phyloP scores from a whole-genome alignment of 2,329 filamentous ascomycete species.

The Botrytis fragariae region DNA sequence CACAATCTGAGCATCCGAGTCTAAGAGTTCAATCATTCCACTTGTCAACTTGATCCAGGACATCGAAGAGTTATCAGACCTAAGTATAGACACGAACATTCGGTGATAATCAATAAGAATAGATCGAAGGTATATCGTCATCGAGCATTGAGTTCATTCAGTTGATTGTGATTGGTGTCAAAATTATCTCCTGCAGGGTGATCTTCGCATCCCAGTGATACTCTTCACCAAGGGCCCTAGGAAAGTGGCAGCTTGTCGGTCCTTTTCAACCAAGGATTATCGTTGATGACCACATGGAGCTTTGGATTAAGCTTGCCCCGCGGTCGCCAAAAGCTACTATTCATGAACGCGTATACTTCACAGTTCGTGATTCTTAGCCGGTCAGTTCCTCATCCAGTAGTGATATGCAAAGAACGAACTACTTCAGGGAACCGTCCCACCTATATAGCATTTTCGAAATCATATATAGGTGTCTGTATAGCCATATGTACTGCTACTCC shows the following conservation, averaged over 20 bases:
- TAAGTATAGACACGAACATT: background rate
- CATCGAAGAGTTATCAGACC: background rate
- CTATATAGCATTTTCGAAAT: background rate
- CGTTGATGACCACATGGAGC: slow-evolving; percentile 29
- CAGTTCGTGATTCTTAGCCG: background rate
- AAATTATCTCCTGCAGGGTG: slow-evolving; percentile 23
- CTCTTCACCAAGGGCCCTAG: slow-evolving; percentile 4
- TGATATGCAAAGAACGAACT: slow-evolving; percentile 2
- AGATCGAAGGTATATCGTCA: slow-evolving; percentile 22
- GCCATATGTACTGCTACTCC: slow-evolving; percentile 12
- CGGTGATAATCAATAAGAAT: background rate
- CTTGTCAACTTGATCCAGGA: background rate
- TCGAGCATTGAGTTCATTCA: slow-evolving; percentile 22
- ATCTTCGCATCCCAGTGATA: slow-evolving; percentile 22
- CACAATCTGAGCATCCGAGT: background rate
- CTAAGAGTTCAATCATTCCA: background rate
- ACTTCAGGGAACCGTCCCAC: background rate
- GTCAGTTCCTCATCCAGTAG: background rate
- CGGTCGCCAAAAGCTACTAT: slow-evolving; percentile 19
- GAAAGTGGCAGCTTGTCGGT: slow-evolving; percentile 19
- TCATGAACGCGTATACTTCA: slow-evolving; percentile 4
- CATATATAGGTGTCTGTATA: slow-evolving; percentile 1
- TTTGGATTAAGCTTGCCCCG: slow-evolving; percentile 20
- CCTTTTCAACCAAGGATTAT: slow-evolving; percentile 27
- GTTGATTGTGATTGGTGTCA: slow-evolving; percentile 28